Evolutionary conservation across 441 rosid species (phyloP).

Genomic region (Lepidium campestre): DNA sequence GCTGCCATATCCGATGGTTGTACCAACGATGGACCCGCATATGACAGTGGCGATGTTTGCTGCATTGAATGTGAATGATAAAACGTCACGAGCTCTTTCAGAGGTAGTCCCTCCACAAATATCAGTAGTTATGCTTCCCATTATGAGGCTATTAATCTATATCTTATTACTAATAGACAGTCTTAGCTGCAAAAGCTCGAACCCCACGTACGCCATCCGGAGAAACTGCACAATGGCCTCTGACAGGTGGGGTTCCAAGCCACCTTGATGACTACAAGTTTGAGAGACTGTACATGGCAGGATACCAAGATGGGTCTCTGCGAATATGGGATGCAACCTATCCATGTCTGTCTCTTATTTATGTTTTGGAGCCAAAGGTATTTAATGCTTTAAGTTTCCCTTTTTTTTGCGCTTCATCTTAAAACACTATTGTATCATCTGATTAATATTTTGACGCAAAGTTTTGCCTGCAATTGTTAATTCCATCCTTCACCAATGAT

Average conservation of each 20-base stretch:
- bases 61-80: slow-evolving; percentile 35
- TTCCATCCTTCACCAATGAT: slow-evolving; percentile 20
- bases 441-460: slow-evolving; percentile 13
- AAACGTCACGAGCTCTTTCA: slow-evolving; percentile 40
- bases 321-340: slow-evolving; percentile 67
- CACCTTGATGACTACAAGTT: slow-evolving; percentile 44
- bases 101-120: slow-evolving; percentile 36
- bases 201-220: slow-evolving; percentile 31
- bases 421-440: neutral
- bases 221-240: slow-evolving; percentile 47
- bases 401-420: slow-evolving; percentile 15
- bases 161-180: slow-evolving; percentile 37
- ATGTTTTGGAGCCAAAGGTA: slow-evolving; percentile 41
- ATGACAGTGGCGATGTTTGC: slow-evolving; percentile 42
- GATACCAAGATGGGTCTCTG: slow-evolving; percentile 60
- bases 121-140: slow-evolving; percentile 9
- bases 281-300: slow-evolving; percentile 54
- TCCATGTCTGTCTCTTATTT: slow-evolving; percentile 43
- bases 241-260: slow-evolving; percentile 59
- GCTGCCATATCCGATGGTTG: slow-evolving; percentile 39
- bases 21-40: slow-evolving; percentile 46
- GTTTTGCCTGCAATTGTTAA: neutral
- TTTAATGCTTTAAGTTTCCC: slow-evolving; percentile 7
- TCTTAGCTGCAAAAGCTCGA: slow-evolving; percentile 48
- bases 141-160: slow-evolving; percentile 9